Conservation (phyloP, 2,329 filamentous ascomycete genomes). For the Ciborinia camelliae region DNA sequence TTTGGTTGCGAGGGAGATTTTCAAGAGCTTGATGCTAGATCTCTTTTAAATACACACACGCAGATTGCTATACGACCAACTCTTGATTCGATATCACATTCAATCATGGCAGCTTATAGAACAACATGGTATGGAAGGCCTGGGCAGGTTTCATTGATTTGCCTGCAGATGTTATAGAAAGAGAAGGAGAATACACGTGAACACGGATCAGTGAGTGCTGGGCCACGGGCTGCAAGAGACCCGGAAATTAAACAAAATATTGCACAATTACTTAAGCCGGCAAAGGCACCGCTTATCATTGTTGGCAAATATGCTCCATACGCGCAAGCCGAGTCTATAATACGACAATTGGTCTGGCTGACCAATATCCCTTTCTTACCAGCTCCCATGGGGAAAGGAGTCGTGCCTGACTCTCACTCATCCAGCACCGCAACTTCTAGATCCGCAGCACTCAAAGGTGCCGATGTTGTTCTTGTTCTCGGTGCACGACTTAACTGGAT, state of each 20-base stretch:
- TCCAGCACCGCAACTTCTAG: slow-evolving; percentile 52
- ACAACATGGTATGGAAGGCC: slow-evolving; percentile 52
- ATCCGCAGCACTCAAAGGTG: slow-evolving; percentile 50
- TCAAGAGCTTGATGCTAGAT: slow-evolving; percentile 55
- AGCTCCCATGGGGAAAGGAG: slow-evolving; percentile 57
- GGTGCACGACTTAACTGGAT: slow-evolving; percentile 58
- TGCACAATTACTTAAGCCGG: slow-evolving; percentile 45
- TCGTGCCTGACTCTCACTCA: slow-evolving; percentile 51
- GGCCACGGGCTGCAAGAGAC: slow-evolving; percentile 46
- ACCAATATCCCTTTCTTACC: slow-evolving; percentile 54
- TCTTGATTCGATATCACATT: slow-evolving; percentile 45
- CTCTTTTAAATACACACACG: slow-evolving; percentile 50
- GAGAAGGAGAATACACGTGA: slow-evolving; percentile 32
- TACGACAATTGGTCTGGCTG: slow-evolving; percentile 45
- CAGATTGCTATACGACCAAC: slow-evolving; percentile 48
- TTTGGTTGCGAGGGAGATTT: slow-evolving; percentile 51
- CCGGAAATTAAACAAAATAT: slow-evolving; percentile 43
- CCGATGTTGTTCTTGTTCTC: slow-evolving; percentile 53
- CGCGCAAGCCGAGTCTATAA: slow-evolving; percentile 46
- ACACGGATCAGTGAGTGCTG: slow-evolving; percentile 36
- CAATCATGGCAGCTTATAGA: slow-evolving; percentile 50
- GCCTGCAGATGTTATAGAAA: slow-evolving; percentile 54
- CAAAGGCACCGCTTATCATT: slow-evolving; percentile 50
- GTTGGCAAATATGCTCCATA: slow-evolving; percentile 56
- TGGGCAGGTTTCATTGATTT: slow-evolving; percentile 53